phyloP scores from a whole-genome alignment of 257 asterid genomes.

The Nicotiana tabacum region DNA sequence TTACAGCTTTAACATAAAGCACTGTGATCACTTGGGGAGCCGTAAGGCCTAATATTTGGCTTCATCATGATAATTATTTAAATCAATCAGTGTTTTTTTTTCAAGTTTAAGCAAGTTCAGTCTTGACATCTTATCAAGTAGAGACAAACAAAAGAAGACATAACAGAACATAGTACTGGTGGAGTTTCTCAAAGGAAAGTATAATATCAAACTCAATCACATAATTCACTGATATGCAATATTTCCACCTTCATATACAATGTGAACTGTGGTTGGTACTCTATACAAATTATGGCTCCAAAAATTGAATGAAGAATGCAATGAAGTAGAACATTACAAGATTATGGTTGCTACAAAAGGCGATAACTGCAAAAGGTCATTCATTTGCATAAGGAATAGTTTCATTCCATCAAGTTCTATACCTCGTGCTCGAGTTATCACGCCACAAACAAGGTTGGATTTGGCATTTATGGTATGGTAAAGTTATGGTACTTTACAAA shows the following conservation, averaged over 20 bases:
- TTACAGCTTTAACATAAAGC: not conserved
- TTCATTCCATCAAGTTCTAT: not conserved
- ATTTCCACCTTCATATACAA: not conserved
- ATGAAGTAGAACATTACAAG: not conserved
- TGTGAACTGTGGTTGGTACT: not conserved
- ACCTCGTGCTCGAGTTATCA: not conserved
- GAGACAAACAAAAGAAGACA: not conserved
- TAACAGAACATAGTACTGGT: not conserved
- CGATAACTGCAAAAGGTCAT: not conserved
- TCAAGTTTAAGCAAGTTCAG: not conserved
- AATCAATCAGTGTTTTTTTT: not conserved
- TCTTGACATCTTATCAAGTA: not conserved
- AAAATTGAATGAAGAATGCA: not conserved
- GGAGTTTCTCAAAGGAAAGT: not conserved
- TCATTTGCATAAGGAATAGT: not conserved
- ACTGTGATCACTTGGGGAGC: not conserved
- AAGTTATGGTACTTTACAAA: too few species aligned
- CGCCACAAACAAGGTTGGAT: too few species aligned
- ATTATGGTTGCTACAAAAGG: not conserved
- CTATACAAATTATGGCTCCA: conserved; percentile 4
- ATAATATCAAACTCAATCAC: not conserved
- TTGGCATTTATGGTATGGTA: too few species aligned
- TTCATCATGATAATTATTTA: not conserved
- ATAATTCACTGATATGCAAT: not conserved
- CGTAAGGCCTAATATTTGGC: not conserved